Conservation (phyloP, 176 grass and related monocot genomes). For the Saccharum spontaneum region DNA sequence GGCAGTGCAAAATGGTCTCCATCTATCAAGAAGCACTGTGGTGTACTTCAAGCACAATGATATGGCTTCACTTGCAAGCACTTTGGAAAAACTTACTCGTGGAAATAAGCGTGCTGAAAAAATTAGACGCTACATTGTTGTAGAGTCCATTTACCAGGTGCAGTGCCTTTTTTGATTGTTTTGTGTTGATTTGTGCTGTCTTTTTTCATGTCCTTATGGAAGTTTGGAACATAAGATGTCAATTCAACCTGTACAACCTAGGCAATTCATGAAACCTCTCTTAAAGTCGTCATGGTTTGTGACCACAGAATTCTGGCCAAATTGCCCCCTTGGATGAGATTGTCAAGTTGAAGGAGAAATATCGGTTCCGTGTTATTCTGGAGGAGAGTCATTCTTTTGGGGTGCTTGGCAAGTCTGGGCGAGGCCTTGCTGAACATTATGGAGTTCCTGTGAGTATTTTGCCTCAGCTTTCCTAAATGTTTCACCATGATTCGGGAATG, state of each 20-base stretch:
- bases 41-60: constrained; percentile 99
- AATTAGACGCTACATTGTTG: constrained; percentile 95
- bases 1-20: constrained; percentile 92
- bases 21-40: constrained; percentile 91
- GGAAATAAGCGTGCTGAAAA: constrained; percentile 82
- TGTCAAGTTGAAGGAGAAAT: constrained; percentile 90
- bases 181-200: constrained; percentile 12
- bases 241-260: constrained; percentile 8
- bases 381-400: constrained; percentile 98
- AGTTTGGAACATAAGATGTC: constrained; percentile 22
- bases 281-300: constrained; percentile 15
- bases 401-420: constrained; percentile 84
- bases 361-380: constrained; percentile 84
- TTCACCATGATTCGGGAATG: neutral
- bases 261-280: constrained; percentile 19
- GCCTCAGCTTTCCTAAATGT: neutral
- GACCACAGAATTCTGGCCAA: constrained; percentile 87
- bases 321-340: constrained; percentile 88
- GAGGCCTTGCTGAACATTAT: constrained; percentile 92
- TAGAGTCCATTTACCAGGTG: constrained; percentile 95
- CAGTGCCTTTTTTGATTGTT: neutral
- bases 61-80: constrained; percentile 80
- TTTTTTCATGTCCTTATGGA: constrained; percentile 12
- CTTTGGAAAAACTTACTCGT: constrained; percentile 76
- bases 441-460: constrained; percentile 68